These are phyloP conservation scores for Chamaecyparis obtusa DNA, from an alignment of 75 land plant species.

Conservation along the genomic window DNA sequence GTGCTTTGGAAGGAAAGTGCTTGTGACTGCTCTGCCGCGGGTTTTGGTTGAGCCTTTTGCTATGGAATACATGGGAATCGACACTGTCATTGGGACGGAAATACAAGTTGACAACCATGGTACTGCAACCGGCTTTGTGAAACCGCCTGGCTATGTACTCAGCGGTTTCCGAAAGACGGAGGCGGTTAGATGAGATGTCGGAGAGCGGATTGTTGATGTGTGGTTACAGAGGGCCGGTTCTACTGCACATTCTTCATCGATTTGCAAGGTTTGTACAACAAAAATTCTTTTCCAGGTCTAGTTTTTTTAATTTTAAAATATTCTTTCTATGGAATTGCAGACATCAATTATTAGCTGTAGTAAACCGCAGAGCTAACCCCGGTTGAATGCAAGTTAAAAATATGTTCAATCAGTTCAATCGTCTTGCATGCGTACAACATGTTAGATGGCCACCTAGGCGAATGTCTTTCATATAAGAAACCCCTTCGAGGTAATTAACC, in stretches of 20 bases:
- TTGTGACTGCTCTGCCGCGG: constrained; percentile 42
- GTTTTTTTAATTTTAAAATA: not conserved
- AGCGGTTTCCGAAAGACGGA: constrained; percentile 26
- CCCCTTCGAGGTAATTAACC: too few relatives aligned
- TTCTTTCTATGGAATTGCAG: too few relatives aligned
- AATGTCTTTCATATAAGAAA: too few relatives aligned
- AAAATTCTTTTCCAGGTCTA: not conserved
- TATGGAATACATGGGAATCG: constrained; percentile 32
- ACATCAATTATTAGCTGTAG: too few relatives aligned
- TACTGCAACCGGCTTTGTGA: constrained; percentile 33
- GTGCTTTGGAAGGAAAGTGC: constrained; percentile 27
- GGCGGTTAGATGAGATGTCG: constrained; percentile 15
- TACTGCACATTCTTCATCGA: constrained; percentile 30
- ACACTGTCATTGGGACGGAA: constrained; percentile 38
- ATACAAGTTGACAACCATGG: constrained; percentile 26
- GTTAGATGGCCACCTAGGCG: too few relatives aligned
- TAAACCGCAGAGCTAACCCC: too few relatives aligned
- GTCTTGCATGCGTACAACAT: too few relatives aligned
- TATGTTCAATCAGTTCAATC: too few relatives aligned
- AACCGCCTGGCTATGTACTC: constrained; percentile 21
- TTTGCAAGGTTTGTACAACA: constrained; percentile 28
- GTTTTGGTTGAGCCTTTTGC: constrained; percentile 43
- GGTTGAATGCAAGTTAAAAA: too few relatives aligned
- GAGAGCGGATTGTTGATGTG: constrained; percentile 20
- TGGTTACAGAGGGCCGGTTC: constrained; percentile 22